These are phyloP conservation scores for Fusarium drepaniforme DNA, from an alignment of 2,329 filamentous ascomycete species.

Conservation along the genomic window DNA sequence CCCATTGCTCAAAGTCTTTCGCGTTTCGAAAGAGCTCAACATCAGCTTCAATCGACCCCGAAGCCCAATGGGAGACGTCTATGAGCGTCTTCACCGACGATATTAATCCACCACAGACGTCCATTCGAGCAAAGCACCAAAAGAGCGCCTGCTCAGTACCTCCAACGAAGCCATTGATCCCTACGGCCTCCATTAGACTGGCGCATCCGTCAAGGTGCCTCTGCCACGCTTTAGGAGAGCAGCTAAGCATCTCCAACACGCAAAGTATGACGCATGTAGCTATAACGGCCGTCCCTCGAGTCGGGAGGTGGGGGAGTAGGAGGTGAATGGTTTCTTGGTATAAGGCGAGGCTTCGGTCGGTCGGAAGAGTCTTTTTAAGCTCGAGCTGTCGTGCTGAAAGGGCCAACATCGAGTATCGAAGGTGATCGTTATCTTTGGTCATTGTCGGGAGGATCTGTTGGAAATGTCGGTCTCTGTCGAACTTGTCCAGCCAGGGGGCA, in stretches of 20 bases:
- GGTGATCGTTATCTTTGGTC: slow-evolving; percentile 56
- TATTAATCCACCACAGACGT: slow-evolving; percentile 65
- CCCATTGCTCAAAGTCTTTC: slow-evolving; percentile 58
- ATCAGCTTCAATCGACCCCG: slow-evolving; percentile 47
- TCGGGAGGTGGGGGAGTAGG: slow-evolving; percentile 60
- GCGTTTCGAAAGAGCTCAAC: slow-evolving; percentile 50
- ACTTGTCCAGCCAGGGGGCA: slow-evolving; percentile 64
- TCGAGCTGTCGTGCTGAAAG: slow-evolving; percentile 65
- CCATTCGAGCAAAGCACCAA: slow-evolving; percentile 68
- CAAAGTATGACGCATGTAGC: slow-evolving; percentile 66
- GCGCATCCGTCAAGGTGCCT: slow-evolving; percentile 66
- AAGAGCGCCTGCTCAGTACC: slow-evolving; percentile 64
- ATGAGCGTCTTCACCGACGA: slow-evolving; percentile 64
- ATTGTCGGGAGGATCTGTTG: slow-evolving; percentile 61
- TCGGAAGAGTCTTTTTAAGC: slow-evolving; percentile 51
- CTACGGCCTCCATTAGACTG: slow-evolving; percentile 61
- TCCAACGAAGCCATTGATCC: slow-evolving; percentile 63
- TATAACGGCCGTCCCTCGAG: slow-evolving; percentile 61
- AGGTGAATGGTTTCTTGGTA: slow-evolving; percentile 65
- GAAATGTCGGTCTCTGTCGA: slow-evolving; percentile 62
- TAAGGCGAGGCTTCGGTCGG: slow-evolving; percentile 57
- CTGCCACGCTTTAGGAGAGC: slow-evolving; percentile 61
- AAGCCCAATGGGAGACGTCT: slow-evolving; percentile 60
- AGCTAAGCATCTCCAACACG: slow-evolving; percentile 66
- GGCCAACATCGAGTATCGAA: slow-evolving; percentile 63